Conservation (phyloP, 257 asterid genomes). For the Gentiana straminea region DNA sequence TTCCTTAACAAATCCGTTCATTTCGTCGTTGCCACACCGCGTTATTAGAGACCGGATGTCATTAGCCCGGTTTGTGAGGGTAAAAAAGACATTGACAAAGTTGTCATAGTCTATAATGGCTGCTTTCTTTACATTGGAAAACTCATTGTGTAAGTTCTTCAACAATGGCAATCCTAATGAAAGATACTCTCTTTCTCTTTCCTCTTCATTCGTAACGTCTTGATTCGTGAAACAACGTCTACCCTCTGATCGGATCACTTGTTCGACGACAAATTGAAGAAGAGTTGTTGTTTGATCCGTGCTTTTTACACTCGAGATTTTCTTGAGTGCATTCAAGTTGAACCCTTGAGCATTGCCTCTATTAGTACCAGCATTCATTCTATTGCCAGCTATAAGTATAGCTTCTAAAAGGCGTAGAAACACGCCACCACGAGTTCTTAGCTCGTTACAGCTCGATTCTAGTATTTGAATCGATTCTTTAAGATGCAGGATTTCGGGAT, state of each 20-base stretch:
- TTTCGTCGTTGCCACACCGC: slow-evolving; percentile 23
- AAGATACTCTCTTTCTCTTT: slow-evolving; percentile 32
- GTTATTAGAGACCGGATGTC: slow-evolving; percentile 35
- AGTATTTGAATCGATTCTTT: slow-evolving; percentile 54
- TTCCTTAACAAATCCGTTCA: slow-evolving; percentile 34
- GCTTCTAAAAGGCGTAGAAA: slow-evolving; percentile 77
- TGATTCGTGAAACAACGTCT: slow-evolving; percentile 23
- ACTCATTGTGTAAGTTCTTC: slow-evolving; percentile 26
- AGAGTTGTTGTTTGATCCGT: slow-evolving; percentile 68
- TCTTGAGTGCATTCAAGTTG: slow-evolving; percentile 44
- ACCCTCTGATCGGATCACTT: slow-evolving; percentile 63
- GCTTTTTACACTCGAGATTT: slow-evolving; percentile 62
- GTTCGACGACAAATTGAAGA: slow-evolving; percentile 76
- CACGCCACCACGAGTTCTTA: slow-evolving; percentile 38
- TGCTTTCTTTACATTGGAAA: slow-evolving; percentile 53
- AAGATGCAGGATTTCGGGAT: slow-evolving; percentile 52
- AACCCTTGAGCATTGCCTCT: slow-evolving; percentile 86
- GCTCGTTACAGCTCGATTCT: slow-evolving; percentile 62
- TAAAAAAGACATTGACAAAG: slow-evolving; percentile 25
- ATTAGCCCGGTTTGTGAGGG: slow-evolving; percentile 26
- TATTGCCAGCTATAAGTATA: slow-evolving; percentile 76
- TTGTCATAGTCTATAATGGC: slow-evolving; percentile 46
- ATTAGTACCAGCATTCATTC: slow-evolving; percentile 74
- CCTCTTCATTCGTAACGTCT: slow-evolving; percentile 12
- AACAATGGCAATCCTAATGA: slow-evolving; percentile 43